Percentiles rank a stretch among this genome's conserved stretches.
These are phyloP conservation scores for Rhizopogon roseolus DNA, from an alignment of 768 basidiomycete genomes.

Conservation along the genomic window DNA sequence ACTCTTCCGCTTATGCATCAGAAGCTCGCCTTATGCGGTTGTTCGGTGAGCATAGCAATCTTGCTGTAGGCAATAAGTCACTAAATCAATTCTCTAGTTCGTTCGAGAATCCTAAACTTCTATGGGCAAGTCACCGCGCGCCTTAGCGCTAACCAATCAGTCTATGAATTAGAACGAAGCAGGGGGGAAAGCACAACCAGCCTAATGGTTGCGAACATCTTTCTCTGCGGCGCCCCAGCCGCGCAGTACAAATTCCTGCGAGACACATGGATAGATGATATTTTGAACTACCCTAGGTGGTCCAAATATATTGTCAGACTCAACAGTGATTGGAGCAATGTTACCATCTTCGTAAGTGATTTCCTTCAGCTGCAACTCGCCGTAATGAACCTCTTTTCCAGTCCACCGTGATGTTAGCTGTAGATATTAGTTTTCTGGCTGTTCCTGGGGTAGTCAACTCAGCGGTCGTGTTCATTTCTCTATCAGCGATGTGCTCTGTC, in stretches of 20 bases:
- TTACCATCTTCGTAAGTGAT: constrained; percentile 1
- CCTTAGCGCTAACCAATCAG: constrained; percentile 21
- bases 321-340: constrained; percentile 2
- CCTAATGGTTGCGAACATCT: not conserved
- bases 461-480: constrained; percentile 25
- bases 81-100: constrained; percentile 8
- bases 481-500: constrained; percentile 31
- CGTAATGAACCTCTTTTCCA: constrained; percentile 9
- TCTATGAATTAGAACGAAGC: constrained; percentile 18
- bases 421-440: constrained; percentile 48
- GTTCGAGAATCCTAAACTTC: constrained; percentile 30
- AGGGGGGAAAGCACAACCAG: not conserved
- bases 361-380: not conserved
- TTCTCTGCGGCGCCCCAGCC: not conserved
- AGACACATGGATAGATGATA: not conserved
- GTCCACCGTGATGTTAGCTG: constrained; percentile 46
- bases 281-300: constrained; percentile 2
- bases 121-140: constrained; percentile 33
- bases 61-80: not conserved
- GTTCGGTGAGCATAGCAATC: constrained; percentile 2
- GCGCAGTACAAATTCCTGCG: not conserved
- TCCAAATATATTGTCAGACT: constrained; percentile 1
- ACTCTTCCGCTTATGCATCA: not conserved
- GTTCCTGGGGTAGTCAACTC: constrained; percentile 35
- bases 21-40: constrained; percentile 2